Conservation (phyloP, 495 filamentous ascomycete species). For the Trichoderma orchidacearum region DNA sequence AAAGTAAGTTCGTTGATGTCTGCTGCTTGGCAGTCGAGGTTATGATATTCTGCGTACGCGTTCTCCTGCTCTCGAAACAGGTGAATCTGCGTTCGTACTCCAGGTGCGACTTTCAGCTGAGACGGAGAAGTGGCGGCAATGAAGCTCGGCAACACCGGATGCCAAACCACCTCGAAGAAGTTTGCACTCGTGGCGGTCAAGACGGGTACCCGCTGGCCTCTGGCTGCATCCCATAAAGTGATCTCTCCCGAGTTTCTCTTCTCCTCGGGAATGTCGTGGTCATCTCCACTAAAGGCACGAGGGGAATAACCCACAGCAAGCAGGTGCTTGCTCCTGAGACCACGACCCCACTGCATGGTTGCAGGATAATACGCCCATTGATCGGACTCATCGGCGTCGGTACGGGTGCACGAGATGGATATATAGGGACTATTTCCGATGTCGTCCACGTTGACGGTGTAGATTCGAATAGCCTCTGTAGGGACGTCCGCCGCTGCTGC, state of each 20-base stretch:
- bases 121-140: slow-evolving; percentile 46
- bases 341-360: slow-evolving; percentile 57
- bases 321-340: slow-evolving; percentile 32
- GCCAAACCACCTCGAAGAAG: slow-evolving; percentile 72
- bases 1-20: slow-evolving; percentile 82
- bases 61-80: slow-evolving; percentile 23
- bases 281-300: slow-evolving; percentile 30
- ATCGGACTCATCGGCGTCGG: slow-evolving; percentile 29
- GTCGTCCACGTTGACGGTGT: slow-evolving; percentile 20
- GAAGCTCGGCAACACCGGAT: slow-evolving; percentile 45
- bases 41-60: slow-evolving; percentile 22
- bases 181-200: slow-evolving; percentile 46
- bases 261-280: slow-evolving; percentile 40
- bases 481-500: slow-evolving; percentile 38
- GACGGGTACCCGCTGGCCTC: slow-evolving; percentile 29
- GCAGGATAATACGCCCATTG: slow-evolving; percentile 54
- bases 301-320: slow-evolving; percentile 70
- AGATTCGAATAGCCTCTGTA: slow-evolving; percentile 33
- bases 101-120: slow-evolving; percentile 22
- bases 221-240: slow-evolving; percentile 52
- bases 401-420: slow-evolving; percentile 31
- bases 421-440: slow-evolving; percentile 17
- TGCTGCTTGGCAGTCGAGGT: slow-evolving; percentile 56
- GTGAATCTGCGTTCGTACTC: slow-evolving; percentile 35
- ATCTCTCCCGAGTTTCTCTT: slow-evolving; percentile 49